Evolutionary conservation across 257 asterid species (phyloP).

Genomic region (Misopates orontium): DNA sequence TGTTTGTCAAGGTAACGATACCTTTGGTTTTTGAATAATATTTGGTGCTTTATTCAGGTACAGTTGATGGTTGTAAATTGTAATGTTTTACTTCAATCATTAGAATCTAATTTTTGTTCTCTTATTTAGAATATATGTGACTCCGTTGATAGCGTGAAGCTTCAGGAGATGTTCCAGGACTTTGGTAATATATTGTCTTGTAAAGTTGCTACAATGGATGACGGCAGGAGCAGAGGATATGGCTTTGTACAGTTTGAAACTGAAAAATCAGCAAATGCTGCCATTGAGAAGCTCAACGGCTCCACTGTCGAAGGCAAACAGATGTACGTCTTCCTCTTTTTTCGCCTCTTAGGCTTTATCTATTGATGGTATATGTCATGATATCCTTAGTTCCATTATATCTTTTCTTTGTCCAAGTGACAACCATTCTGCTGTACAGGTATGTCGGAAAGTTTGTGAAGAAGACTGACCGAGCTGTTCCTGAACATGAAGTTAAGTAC

Average conservation of each 20-base stretch:
- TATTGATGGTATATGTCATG: conserved; percentile 12
- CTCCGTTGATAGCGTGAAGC: conserved; percentile 42
- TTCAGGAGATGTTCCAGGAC: conserved; percentile 55
- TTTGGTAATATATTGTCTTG: conserved; percentile 52
- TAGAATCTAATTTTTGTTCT: not conserved
- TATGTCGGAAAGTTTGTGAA: conserved; percentile 59
- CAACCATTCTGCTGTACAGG: conserved; percentile 31
- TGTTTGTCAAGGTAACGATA: conserved; percentile 49
- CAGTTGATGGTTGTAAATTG: not conserved
- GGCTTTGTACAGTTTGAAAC: conserved; percentile 64
- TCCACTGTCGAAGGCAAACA: conserved; percentile 41
- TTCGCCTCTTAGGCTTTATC: not conserved
- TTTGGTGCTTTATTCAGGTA: conserved; percentile 13
- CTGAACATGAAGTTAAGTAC: conserved; percentile 40
- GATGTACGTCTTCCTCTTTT: conserved; percentile 37
- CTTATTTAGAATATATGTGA: conserved; percentile 46
- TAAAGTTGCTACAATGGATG: conserved; percentile 49
- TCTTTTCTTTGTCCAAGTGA: not conserved
- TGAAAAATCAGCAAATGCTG: conserved; percentile 49
- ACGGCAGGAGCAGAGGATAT: conserved; percentile 65
- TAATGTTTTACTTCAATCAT: conserved; percentile 8
- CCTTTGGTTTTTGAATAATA: conserved; percentile 4
- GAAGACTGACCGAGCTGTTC: conserved; percentile 47
- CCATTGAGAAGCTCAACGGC: conserved; percentile 57
- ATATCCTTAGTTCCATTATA: not conserved